A percentile compares a stretch with the other conserved stretches of the same genome.
phyloP scores from a whole-genome alignment of 129 eudicot genomes.

The Erigeron canadensis region DNA sequence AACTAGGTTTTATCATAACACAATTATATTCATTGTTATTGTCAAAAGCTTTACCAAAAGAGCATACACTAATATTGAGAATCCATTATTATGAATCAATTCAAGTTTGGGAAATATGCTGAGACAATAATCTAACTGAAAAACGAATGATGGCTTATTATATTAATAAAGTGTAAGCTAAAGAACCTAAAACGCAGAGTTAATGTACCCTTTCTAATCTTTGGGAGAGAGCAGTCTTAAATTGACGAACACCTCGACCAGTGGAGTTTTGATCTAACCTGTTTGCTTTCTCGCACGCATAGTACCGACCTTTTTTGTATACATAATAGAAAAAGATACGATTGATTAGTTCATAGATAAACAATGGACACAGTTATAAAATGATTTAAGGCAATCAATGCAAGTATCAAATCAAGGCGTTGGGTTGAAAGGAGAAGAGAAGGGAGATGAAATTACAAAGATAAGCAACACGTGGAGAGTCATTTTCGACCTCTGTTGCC shows the following conservation, averaged over 20 bases:
- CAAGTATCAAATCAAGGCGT: constrained; percentile 5
- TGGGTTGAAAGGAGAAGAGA: neutral
- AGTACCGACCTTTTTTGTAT: constrained; percentile 63
- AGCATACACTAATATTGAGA: neutral
- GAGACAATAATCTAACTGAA: neutral
- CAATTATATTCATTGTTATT: neutral
- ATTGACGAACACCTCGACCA: constrained; percentile 96
- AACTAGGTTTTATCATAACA: neutral
- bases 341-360: neutral
- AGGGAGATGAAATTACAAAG: constrained; percentile 53
- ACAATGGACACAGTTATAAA: neutral
- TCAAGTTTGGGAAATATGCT: neutral
- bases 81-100: neutral
- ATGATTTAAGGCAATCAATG: constrained; percentile 1
- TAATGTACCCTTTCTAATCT: constrained; percentile 76
- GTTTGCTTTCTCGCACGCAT: constrained; percentile 91
- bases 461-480: constrained; percentile 91
- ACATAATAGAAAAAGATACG: neutral
- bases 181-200: neutral
- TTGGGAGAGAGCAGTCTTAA: constrained; percentile 82
- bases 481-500: constrained; percentile 73
- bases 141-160: neutral
- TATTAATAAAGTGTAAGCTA: neutral
- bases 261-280: constrained; percentile 84
- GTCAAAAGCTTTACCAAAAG: neutral